These are phyloP conservation scores for Aspergillus incahuasiensis DNA, from an alignment of 495 filamentous ascomycete genomes.

Conservation along the genomic window DNA sequence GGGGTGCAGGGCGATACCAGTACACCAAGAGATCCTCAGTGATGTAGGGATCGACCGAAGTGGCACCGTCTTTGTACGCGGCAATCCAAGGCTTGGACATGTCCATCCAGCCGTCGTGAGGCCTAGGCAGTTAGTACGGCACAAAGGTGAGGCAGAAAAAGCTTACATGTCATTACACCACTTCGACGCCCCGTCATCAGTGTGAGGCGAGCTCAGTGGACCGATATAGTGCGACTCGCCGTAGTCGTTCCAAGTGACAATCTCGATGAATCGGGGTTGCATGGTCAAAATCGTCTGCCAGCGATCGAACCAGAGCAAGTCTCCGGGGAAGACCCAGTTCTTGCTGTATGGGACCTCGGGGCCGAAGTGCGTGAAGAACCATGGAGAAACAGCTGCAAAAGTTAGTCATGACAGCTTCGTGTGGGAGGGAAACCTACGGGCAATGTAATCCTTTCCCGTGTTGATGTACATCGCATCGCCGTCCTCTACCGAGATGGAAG, in stretches of 20 bases:
- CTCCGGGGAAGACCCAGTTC: slow-evolving; percentile 58
- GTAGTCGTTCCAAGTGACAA: slow-evolving; percentile 67
- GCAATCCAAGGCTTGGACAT: slow-evolving; percentile 56
- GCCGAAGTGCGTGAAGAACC: slow-evolving; percentile 46
- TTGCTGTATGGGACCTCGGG: slow-evolving; percentile 50
- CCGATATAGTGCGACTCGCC: slow-evolving; percentile 56
- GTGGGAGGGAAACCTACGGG: slow-evolving; percentile 25
- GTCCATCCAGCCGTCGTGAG: slow-evolving; percentile 55
- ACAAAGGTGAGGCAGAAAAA: background rate
- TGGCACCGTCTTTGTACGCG: slow-evolving; percentile 53
- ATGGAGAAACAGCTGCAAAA: slow-evolving; percentile 35
- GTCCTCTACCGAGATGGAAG: slow-evolving; percentile 37
- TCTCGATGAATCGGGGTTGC: slow-evolving; percentile 54
- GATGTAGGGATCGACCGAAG: slow-evolving; percentile 35
- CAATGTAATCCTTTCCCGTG: slow-evolving; percentile 52
- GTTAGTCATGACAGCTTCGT: background rate
- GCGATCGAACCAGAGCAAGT: slow-evolving; percentile 53
- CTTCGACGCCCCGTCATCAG: slow-evolving; percentile 55
- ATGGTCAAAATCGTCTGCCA: slow-evolving; percentile 51
- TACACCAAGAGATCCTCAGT: slow-evolving; percentile 51
- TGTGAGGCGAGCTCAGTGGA: slow-evolving; percentile 47
- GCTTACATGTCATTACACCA: slow-evolving; percentile 58
- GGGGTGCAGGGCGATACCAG: slow-evolving; percentile 54
- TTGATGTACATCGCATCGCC: slow-evolving; percentile 45
- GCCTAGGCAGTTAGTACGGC: slow-evolving; percentile 21